Conservation (phyloP, 176 grass and related monocot genomes). For the Rhynchospora breviuscula region DNA sequence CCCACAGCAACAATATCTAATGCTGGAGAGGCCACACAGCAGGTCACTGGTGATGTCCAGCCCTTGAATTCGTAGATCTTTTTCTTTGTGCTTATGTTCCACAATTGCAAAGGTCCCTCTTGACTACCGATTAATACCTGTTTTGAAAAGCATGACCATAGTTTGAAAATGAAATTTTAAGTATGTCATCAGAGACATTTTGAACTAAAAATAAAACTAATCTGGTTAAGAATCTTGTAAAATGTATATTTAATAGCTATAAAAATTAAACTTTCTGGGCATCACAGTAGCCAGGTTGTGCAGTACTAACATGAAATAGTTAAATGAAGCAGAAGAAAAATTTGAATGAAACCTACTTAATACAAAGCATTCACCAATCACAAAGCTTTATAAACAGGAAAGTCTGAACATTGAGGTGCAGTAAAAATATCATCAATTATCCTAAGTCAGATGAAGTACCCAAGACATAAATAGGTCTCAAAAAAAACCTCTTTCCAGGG, state of each 20-base stretch:
- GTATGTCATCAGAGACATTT: not conserved
- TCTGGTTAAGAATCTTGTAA: not conserved
- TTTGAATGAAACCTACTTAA: not conserved
- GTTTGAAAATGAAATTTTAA: slow-evolving; percentile 25
- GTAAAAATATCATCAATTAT: not conserved
- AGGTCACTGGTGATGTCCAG: slow-evolving; percentile 66
- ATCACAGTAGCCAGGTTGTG: not conserved
- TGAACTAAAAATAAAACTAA: not conserved
- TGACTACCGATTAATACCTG: slow-evolving; percentile 82
- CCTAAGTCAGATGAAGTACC: not conserved
- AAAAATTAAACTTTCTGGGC: not conserved
- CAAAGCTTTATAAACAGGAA: not conserved
- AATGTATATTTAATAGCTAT: not conserved
- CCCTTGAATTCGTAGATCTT: slow-evolving; percentile 88
- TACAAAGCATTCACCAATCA: not conserved
- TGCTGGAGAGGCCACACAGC: slow-evolving; percentile 84
- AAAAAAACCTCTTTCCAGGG: not conserved
- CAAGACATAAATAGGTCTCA: not conserved
- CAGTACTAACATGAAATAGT: not conserved
- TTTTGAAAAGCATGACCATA: slow-evolving; percentile 8
- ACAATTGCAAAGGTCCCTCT: slow-evolving; percentile 80
- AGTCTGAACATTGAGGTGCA: not conserved
- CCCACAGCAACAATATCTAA: slow-evolving; percentile 81
- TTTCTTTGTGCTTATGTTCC: slow-evolving; percentile 82
- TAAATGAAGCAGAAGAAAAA: not conserved